Evolutionary conservation across 2,329 filamentous ascomycete species (phyloP), one percentile per base, ranked within the genome.

Genomic region (Ceratocystis destructans): DNA sequence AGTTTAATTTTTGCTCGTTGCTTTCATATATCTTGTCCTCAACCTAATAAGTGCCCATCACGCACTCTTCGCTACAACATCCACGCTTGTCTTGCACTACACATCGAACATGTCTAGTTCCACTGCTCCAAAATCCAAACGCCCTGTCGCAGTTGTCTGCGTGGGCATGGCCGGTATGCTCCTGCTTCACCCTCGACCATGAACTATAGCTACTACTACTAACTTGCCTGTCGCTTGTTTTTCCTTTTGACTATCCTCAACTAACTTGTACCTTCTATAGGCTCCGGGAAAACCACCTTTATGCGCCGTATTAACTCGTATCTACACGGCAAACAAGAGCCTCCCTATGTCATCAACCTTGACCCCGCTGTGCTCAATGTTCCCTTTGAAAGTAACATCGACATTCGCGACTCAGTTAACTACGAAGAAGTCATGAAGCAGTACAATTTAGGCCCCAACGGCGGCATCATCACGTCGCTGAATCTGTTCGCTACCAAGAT

Each of bases 391-490:
- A 86, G 88, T 75, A 99, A 99, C 77, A 97, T 99, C 77, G 94
- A 99, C 77, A 99, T 99, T 71, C 90, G 95, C 72, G 94, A 99
- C 77, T 94, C 89, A 31, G 93, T 99, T 75, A 96, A 99, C 82
- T 99, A 99, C 80, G 94, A 96, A 75, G 93, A 99, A 77, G 94
- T 99, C 70, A 99, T 99, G 95, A 95, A 93, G 77, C 92, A 97
- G 77, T 97, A 96, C 77, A 96, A 96, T 73, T 83, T 99, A 0
- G 94, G 94, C 0, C 94, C 94, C 7, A 99, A 99, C 78, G 94
- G 94, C 64, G 95, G 92, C 61, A 99, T 99, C 73, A 79, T 99
- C 71, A 99, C 95, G 1, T 94, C 89, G 10, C 79, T 99, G 62
- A 99, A 99, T 75, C 83, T 99, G 31, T 99, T 99, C 75, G 90